A percentile compares a stretch with the other conserved stretches of the same genome.
Evolutionary conservation across 2,329 filamentous ascomycete genomes (phyloP).

Genomic region (Fusarium drepaniforme): DNA sequence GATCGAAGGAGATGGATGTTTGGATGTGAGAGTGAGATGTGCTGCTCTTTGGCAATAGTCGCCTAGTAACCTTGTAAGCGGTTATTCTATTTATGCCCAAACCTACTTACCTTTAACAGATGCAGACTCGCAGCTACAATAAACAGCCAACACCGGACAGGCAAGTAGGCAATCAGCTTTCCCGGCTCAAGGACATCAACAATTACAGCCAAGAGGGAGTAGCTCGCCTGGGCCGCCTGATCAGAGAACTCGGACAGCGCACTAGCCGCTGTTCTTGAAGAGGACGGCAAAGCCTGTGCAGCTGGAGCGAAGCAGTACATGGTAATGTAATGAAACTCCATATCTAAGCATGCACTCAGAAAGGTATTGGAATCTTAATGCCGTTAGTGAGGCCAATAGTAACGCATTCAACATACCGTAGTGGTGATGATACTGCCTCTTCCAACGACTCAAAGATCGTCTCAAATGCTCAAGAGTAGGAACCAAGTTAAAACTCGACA

Average conservation of each 20-base stretch:
- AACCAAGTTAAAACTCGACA: conserved; percentile 7
- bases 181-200: conserved; percentile 13
- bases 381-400: not conserved
- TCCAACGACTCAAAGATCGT: conserved; percentile 17
- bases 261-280: not conserved
- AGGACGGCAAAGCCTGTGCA: conserved; percentile 3
- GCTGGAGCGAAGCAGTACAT: conserved; percentile 27
- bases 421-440: conserved; percentile 15
- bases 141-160: conserved; percentile 28
- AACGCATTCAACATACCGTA: not conserved
- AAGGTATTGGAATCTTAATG: conserved; percentile 7
- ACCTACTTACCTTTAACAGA: conserved; percentile 12
- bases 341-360: conserved; percentile 17
- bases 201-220: conserved; percentile 17
- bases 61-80: not conserved
- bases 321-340: conserved; percentile 23
- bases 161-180: conserved; percentile 13
- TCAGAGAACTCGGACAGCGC: conserved; percentile 7
- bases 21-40: conserved; percentile 1
- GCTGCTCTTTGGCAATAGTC: conserved; percentile 11
- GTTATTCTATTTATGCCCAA: not conserved
- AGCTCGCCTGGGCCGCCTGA: conserved; percentile 15
- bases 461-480: conserved; percentile 16
- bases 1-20: conserved; percentile 20
- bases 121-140: conserved; percentile 27